Evolutionary conservation across 345 rosid genomes (phyloP), one percentile per base, ranked within the genome.

Genomic region (Linum tenue): DNA sequence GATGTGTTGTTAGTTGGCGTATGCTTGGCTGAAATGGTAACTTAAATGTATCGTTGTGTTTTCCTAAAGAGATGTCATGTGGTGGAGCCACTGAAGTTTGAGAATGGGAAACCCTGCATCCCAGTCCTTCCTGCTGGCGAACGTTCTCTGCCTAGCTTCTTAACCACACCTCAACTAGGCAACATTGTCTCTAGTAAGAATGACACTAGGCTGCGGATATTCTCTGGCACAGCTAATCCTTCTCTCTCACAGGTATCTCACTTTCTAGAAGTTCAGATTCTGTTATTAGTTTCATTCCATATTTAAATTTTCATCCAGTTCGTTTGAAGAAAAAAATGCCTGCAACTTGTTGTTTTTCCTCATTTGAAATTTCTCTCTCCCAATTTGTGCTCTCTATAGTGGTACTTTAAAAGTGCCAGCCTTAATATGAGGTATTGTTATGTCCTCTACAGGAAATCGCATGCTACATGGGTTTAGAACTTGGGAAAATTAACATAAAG

Each of bases 151-250:
- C 53, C 53, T 1, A 48, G 53, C 53, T 48, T 48, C 11, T 0
- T 48, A 48, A 2, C 31, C 15, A 9, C 14, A 48, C 53, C 53
- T 48, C 53, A 48, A 48, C 9, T 12, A 48, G 14, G 14, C 53
- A 48, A 9, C 53, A 48, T 48, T 43, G 16, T 67, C 31, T 22
- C 31, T 50, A 67, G 11, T 55, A 67, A 57, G 36, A 44, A 83
- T 66, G 89, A 82, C 35, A 82, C 98, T 5, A 83, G 89, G 31
- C 86, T 90, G 37, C 92, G 97, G 62, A 82, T 90, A 37, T 92
- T 92, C 57, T 90, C 97, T 15, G 98, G 98, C 75, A 90, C 98
- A 10, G 91, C 98, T 35, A 92, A 92, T 75, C 86, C 90, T 56
- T 77, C 90, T n/a, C 90, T 92, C 35, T 80, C 98, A 67, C 96